A percentile compares a stretch with the other conserved stretches of the same genome.
phyloP scores from a whole-genome alignment of 116 monocot genomes.

The Iris pallida region DNA sequence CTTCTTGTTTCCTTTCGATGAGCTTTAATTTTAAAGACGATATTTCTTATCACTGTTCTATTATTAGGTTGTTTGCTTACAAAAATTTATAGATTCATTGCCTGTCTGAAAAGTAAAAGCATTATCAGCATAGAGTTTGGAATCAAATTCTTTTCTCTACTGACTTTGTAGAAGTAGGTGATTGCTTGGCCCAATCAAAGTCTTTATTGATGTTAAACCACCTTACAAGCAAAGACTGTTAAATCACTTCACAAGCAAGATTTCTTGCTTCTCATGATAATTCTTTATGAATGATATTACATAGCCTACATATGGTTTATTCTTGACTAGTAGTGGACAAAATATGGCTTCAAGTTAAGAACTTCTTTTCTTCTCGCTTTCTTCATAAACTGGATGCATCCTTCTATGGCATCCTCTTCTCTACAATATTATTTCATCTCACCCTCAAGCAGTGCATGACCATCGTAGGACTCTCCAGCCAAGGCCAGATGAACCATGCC shows the following conservation, averaged over 20 bases:
- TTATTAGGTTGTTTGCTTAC: no score
- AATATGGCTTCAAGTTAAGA: not conserved
- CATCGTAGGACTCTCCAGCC: conserved; percentile 23
- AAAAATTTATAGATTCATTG: no score
- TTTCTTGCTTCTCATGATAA: not conserved
- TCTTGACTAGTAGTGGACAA: not conserved
- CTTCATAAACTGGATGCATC: not conserved
- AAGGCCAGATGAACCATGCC: conserved; percentile 22
- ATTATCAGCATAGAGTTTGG: not conserved
- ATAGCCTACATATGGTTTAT: no score
- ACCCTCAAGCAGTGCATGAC: conserved; percentile 24
- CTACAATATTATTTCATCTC: conserved; percentile 12
- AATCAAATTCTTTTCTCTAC: conserved; percentile 2
- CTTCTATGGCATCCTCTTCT: not conserved
- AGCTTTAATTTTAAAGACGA: no score
- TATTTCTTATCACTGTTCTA: no score
- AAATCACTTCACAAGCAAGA: not conserved
- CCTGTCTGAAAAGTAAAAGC: no score
- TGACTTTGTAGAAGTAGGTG: not conserved
- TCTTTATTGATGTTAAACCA: not conserved
- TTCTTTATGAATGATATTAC: not conserved
- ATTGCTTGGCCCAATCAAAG: conserved; percentile 2
- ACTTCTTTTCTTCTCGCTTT: conserved; percentile 9
- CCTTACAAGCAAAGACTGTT: conserved; percentile 5
- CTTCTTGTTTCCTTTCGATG: no score